Evolutionary conservation across 2,329 filamentous ascomycete genomes (phyloP).

Genomic region (Rutstroemia sp.): DNA sequence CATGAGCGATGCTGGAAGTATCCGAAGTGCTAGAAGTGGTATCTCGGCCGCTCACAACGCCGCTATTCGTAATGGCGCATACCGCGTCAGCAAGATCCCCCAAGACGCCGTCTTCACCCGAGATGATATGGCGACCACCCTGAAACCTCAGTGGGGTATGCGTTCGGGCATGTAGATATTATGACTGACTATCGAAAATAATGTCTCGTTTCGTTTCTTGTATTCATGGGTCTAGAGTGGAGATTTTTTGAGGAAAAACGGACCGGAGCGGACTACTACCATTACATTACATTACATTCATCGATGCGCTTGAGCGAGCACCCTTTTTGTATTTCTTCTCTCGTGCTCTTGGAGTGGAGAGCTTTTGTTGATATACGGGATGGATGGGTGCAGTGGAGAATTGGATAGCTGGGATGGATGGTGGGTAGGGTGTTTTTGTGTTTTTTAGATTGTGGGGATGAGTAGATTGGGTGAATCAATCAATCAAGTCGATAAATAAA

Average conservation of each 20-base stretch:
- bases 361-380: no score
- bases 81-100: conserved; percentile 61
- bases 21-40: conserved; percentile 56
- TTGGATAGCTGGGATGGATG: no score
- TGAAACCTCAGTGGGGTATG: conserved; percentile 35
- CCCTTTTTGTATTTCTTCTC: background rate
- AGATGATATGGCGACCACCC: conserved; percentile 47
- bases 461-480: no score
- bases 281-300: background rate
- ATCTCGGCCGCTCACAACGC: conserved; percentile 51
- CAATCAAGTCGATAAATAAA: no score
- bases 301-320: conserved; percentile 1
- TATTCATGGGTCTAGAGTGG: conserved; percentile 11
- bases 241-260: background rate
- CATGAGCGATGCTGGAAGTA: conserved; percentile 60
- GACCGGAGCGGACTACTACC: conserved; percentile 7
- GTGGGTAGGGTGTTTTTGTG: no score
- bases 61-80: conserved; percentile 60
- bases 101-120: conserved; percentile 56
- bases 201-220: conserved; percentile 13
- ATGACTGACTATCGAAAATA: conserved; percentile 12
- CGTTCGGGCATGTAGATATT: conserved; percentile 19
- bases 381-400: no score
- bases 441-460: no score
- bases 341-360: no score